These are phyloP conservation scores for Coniella vitis DNA, from an alignment of 2,329 filamentous ascomycete species.

Conservation along the genomic window DNA sequence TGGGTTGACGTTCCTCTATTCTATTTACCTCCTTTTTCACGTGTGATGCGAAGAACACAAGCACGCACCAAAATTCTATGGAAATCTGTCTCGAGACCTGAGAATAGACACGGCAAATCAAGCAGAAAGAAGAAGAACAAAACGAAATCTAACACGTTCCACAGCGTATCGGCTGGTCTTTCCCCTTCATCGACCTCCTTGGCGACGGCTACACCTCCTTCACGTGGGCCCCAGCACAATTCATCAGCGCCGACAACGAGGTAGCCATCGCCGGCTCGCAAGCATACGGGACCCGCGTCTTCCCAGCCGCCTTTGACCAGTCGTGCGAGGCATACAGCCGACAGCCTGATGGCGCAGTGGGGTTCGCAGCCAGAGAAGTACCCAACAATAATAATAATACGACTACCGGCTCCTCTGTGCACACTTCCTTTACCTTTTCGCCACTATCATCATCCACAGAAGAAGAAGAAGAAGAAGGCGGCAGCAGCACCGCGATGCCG, in stretches of 20 bases:
- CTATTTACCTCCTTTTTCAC: too few species aligned
- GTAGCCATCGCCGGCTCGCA: conserved; percentile 37
- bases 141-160: conserved; percentile 2
- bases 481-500: conserved; percentile 16
- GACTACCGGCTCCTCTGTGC: conserved; percentile 20
- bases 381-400: background rate
- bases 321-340: conserved; percentile 41
- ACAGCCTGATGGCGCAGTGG: conserved; percentile 22
- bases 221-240: conserved; percentile 40
- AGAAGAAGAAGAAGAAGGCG: background rate
- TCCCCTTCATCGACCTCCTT: conserved; percentile 48
- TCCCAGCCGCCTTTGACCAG: conserved; percentile 37
- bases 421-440: conserved; percentile 24
- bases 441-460: conserved; percentile 4
- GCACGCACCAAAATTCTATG: too few species aligned
- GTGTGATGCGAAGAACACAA: too few species aligned
- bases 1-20: background rate
- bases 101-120: too few species aligned
- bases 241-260: conserved; percentile 37
- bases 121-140: too few species aligned
- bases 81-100: too few species aligned
- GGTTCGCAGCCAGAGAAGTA: conserved; percentile 16
- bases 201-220: conserved; percentile 44
- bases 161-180: conserved; percentile 44
- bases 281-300: conserved; percentile 39